A percentile compares a stretch with the other conserved stretches of the same genome.
phyloP scores from a whole-genome alignment of 1,284 basidiomycete species.

The Apiotrichum porosum region DNA sequence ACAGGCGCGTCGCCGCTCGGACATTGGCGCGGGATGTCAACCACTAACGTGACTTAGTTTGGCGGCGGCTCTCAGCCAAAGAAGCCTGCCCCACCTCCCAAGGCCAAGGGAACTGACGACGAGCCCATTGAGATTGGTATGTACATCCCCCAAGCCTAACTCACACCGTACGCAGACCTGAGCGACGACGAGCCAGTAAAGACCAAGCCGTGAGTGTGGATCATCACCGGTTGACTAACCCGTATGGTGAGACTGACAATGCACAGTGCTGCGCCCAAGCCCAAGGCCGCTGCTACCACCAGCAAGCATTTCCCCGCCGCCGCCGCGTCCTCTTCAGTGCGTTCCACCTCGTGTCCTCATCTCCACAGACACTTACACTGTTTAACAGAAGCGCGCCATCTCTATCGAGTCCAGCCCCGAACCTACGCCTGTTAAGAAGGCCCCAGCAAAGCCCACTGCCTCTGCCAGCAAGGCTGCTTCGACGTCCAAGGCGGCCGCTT shows the following conservation, averaged over 20 bases:
- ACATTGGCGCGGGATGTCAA: not conserved
- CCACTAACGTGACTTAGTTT: slow-evolving; percentile 8
- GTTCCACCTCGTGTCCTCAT: too few species aligned
- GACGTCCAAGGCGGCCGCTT: not conserved
- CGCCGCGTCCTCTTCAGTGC: slow-evolving; percentile 12
- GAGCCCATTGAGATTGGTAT: slow-evolving; percentile 11
- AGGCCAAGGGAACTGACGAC: not conserved
- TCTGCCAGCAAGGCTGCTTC: not conserved
- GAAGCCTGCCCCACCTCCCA: slow-evolving; percentile 11
- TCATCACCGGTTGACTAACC: too few species aligned
- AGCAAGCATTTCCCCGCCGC: slow-evolving; percentile 31
- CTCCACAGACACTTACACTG: too few species aligned
- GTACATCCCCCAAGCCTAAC: too few species aligned
- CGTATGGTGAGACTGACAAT: too few species aligned
- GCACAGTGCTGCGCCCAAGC: not conserved
- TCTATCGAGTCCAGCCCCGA: slow-evolving; percentile 5
- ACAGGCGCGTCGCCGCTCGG: not conserved
- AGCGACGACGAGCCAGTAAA: too few species aligned
- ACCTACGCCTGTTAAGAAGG: slow-evolving; percentile 1
- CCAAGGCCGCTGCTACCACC: slow-evolving; percentile 16
- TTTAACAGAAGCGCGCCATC: slow-evolving; percentile 9
- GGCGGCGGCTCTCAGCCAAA: slow-evolving; percentile 22
- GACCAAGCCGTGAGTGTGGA: too few species aligned
- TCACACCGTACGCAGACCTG: too few species aligned
- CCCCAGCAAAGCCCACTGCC: slow-evolving; percentile 14